Evolutionary conservation across 176 grass and related monocot species (phyloP).

Genomic region (Cocos nucifera): DNA sequence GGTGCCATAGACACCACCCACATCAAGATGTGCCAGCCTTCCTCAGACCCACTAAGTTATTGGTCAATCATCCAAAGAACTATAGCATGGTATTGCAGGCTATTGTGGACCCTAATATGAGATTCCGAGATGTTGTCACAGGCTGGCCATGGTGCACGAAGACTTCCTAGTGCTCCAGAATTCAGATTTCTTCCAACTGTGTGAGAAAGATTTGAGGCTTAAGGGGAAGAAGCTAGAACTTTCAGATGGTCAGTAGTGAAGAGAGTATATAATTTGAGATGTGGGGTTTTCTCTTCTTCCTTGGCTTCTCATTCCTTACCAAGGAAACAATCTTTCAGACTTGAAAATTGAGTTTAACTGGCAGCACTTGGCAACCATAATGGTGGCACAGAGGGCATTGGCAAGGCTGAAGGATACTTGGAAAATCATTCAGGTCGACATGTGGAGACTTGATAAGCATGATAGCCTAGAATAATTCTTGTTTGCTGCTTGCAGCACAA

Average conservation of each 20-base stretch:
- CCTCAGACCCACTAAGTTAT: slow-evolving; percentile 59
- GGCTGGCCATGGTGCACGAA: slow-evolving; percentile 80
- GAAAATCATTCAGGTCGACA: slow-evolving; percentile 43
- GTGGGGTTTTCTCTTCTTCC: slow-evolving; percentile 60
- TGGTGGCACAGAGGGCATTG: slow-evolving; percentile 36
- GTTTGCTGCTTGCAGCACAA: slow-evolving; percentile 60
- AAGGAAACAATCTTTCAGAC: slow-evolving; percentile 21
- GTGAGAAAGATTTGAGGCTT: slow-evolving; percentile 55
- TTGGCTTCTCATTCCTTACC: slow-evolving; percentile 76
- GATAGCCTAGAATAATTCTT: slow-evolving; percentile 55
- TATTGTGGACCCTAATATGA: slow-evolving; percentile 28
- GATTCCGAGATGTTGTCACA: slow-evolving; percentile 75
- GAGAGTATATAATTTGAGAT: slow-evolving; percentile 75
- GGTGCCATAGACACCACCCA: slow-evolving; percentile 77
- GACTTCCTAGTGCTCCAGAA: slow-evolving; percentile 52
- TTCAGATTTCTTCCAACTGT: slow-evolving; percentile 61
- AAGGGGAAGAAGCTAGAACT: slow-evolving; percentile 35
- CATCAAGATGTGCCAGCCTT: slow-evolving; percentile 57
- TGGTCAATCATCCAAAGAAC: slow-evolving; percentile 66
- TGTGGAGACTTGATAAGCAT: slow-evolving; percentile 59
- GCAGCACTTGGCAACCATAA: slow-evolving; percentile 18
- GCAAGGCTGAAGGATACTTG: slow-evolving; percentile 47
- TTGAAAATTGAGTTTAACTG: slow-evolving; percentile 54
- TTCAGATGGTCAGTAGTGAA: slow-evolving; percentile 29
- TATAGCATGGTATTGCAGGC: slow-evolving; percentile 87